These are phyloP conservation scores for Polygonum aviculare DNA, from an alignment of 148 eudicot genomes.

Conservation along the genomic window DNA sequence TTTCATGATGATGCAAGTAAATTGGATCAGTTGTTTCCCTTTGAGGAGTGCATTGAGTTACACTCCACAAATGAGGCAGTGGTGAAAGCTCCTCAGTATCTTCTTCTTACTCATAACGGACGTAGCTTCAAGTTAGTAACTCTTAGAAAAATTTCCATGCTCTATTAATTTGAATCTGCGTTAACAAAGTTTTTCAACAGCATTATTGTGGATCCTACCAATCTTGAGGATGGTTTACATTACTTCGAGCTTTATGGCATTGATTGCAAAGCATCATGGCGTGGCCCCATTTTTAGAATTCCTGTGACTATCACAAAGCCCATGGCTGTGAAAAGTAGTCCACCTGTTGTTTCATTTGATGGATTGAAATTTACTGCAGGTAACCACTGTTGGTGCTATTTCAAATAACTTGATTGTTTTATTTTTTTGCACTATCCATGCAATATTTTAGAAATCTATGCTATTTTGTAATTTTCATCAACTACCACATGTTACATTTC, in stretches of 20 bases:
- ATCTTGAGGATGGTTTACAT: slow-evolving; percentile 72
- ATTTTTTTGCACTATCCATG: not conserved
- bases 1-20: slow-evolving; percentile 96
- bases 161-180: not conserved
- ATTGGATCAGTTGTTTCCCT: slow-evolving; percentile 78
- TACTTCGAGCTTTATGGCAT: slow-evolving; percentile 75
- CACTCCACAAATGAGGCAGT: slow-evolving; percentile 51
- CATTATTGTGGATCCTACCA: slow-evolving; percentile 81
- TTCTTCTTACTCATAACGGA: slow-evolving; percentile 86
- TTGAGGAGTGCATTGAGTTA: slow-evolving; percentile 86
- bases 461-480: too few relatives aligned
- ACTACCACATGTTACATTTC: not conserved
- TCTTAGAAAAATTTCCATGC: not conserved
- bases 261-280: slow-evolving; percentile 85
- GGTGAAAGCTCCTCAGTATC: slow-evolving; percentile 82
- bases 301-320: slow-evolving; percentile 92
- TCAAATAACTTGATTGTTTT: not conserved
- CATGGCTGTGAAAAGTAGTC: slow-evolving; percentile 42
- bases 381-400: slow-evolving; percentile 14
- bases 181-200: slow-evolving; percentile 24
- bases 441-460: too few relatives aligned
- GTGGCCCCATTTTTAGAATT: slow-evolving; percentile 92
- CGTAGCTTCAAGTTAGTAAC: slow-evolving; percentile 89
- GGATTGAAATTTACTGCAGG: slow-evolving; percentile 84
- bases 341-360: slow-evolving; percentile 53